Base-by-base conservation (phyloP, 2,329 filamentous ascomycete genomes). In the Alternaria consortialis region DNA sequence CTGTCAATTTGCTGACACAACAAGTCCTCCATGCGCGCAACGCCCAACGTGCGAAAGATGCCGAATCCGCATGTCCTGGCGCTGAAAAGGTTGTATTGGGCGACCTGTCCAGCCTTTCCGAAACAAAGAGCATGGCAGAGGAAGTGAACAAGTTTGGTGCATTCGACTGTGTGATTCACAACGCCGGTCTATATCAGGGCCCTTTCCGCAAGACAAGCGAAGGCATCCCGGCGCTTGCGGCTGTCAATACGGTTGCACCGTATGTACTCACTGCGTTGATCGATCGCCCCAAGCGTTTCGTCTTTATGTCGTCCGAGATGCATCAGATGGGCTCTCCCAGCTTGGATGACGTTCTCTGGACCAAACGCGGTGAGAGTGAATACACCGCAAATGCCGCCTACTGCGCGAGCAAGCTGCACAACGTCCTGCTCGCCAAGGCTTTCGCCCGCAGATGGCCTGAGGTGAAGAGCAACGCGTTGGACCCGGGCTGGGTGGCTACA, bases 91-190 rank as follows among this genome's bases (percentile, higher is more conserved):
- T 86, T 2, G 77, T 88, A 3, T 74, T 85, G 9, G 85, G 79
- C 29, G 86, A 89, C 71, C 76, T 88, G 1, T 79, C 82, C 25
- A 85, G 79, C 48, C 77, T 87, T 42, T 68, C 80, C 6, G 83
- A 85, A 51, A 85, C 80, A 4, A 86, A 85, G 61, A 72, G 74
- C 2, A 78, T 89, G 2, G 86, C 86, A 1, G 70, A 77, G 11
- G 78, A 86, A 53, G 82, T 84, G 53, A 85, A 86, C 71, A 74
- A 76, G 37, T 73, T 80, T 1, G 84, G 83, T 0, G 76, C 80
- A 0, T 88, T 85, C 68, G 87, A 88, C 68, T 79, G 80, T 25
- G 78, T 88, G 13, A 80, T 88, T 17, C 86, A 88, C 77, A 88
- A 88, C 62, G 86, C 86, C 0, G 86, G 85, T 3, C 65, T 86